A percentile compares a stretch with the other conserved stretches of the same genome.
Conservation (phyloP, 2,329 filamentous ascomycete species). For the Arthrobotrys megalospora region DNA sequence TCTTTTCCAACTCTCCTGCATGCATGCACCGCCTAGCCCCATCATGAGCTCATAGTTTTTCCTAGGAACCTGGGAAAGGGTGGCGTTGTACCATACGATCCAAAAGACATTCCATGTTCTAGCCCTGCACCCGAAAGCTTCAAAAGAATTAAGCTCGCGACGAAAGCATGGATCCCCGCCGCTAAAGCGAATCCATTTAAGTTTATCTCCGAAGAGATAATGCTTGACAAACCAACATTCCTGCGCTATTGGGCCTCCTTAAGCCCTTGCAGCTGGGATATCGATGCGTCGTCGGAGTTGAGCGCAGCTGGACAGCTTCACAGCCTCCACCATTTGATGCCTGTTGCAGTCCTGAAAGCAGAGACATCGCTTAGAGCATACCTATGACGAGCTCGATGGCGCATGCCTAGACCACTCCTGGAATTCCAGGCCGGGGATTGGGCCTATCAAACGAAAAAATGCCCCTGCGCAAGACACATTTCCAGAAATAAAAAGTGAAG, state of each 20-base stretch:
- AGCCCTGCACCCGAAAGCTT: conserved; percentile 20
- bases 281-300: conserved; percentile 23
- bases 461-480: conserved; percentile 25
- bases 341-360: neutral
- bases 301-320: conserved; percentile 29
- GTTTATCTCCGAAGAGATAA: conserved; percentile 47
- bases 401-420: conserved; percentile 24
- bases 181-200: neutral
- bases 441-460: conserved; percentile 17
- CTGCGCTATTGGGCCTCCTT: neutral
- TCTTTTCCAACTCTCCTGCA: conserved; percentile 19
- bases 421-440: conserved; percentile 21
- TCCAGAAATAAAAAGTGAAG: conserved; percentile 25
- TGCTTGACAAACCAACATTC: conserved; percentile 13
- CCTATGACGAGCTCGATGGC: conserved; percentile 28
- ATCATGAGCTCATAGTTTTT: conserved; percentile 45
- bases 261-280: conserved; percentile 14
- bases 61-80: conserved; percentile 29
- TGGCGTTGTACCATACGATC: conserved; percentile 26
- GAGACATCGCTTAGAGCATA: conserved; percentile 31
- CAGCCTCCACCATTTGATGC: conserved; percentile 55
- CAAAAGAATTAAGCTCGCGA: conserved; percentile 37
- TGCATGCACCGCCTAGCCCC: conserved; percentile 15
- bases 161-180: conserved; percentile 23
- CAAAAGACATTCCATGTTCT: conserved; percentile 27